These are phyloP conservation scores for Penicillium desertorum DNA, from an alignment of 495 filamentous ascomycete genomes.

Conservation along the genomic window DNA sequence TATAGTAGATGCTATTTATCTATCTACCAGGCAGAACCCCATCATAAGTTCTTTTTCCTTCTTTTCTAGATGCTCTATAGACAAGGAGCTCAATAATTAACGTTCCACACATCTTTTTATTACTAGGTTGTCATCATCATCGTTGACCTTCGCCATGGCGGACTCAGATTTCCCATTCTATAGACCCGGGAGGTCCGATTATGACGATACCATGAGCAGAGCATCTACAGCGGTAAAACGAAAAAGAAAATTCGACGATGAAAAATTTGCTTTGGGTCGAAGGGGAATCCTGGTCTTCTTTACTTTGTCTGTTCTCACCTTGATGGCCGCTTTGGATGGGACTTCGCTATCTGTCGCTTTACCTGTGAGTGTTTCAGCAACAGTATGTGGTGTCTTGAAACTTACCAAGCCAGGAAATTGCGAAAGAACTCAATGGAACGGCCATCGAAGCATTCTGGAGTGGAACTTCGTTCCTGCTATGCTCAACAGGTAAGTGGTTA, in stretches of 20 bases:
- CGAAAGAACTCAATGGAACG: slow-evolving; percentile 46
- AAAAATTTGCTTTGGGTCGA: slow-evolving; percentile 29
- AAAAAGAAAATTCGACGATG: neutral
- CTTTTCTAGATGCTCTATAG: neutral
- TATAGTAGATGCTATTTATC: slow-evolving; percentile 1
- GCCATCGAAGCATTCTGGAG: slow-evolving; percentile 62
- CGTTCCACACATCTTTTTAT: neutral
- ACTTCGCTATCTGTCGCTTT: slow-evolving; percentile 73
- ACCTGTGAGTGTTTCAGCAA: slow-evolving; percentile 46
- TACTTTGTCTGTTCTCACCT: slow-evolving; percentile 59
- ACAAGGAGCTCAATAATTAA: too few relatives aligned
- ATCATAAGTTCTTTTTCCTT: neutral
- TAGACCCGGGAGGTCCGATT: slow-evolving; percentile 11
- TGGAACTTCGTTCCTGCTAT: slow-evolving; percentile 54
- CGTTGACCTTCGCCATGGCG: slow-evolving; percentile 3
- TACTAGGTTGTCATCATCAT: neutral
- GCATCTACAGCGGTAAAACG: slow-evolving; percentile 9
- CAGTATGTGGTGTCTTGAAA: too few relatives aligned
- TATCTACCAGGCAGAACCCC: neutral
- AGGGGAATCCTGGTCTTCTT: slow-evolving; percentile 32
- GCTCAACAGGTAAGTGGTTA: slow-evolving; percentile 36
- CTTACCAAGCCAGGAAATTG: slow-evolving; percentile 29
- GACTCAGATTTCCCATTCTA: slow-evolving; percentile 14
- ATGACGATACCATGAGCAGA: slow-evolving; percentile 6
- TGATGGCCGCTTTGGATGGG: slow-evolving; percentile 72